Conservation (phyloP, 2,329 filamentous ascomycete genomes). For the Talaromyces sp. region DNA sequence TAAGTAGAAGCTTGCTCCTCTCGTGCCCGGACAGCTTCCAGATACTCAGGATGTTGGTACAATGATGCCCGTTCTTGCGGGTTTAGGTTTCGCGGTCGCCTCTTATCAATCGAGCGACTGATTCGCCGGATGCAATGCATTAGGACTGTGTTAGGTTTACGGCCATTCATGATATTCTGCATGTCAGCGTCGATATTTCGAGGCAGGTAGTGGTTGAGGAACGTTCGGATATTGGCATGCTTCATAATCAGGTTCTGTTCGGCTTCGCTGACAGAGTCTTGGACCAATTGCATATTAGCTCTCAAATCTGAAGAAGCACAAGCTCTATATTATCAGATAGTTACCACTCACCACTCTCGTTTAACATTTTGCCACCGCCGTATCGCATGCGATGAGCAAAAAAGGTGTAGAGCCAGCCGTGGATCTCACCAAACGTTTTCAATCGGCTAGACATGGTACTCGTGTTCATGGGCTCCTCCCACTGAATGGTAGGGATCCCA, state of each 20-base stretch:
- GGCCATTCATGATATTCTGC: slow-evolving; percentile 18
- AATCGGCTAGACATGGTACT: too few species aligned
- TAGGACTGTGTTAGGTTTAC: slow-evolving; percentile 17
- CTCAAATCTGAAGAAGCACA: too few species aligned
- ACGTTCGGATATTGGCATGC: slow-evolving; percentile 15
- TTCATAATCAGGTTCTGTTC: slow-evolving; percentile 29
- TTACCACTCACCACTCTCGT: background rate
- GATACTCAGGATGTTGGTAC: slow-evolving; percentile 17
- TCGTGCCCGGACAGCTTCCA: slow-evolving; percentile 10
- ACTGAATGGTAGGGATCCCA: too few species aligned
- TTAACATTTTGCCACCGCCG: background rate
- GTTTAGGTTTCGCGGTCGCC: slow-evolving; percentile 18
- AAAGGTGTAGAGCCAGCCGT: background rate
- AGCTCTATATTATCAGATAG: background rate
- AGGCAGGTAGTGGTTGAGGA: slow-evolving; percentile 19
- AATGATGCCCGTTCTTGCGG: slow-evolving; percentile 18
- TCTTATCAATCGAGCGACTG: slow-evolving; percentile 19
- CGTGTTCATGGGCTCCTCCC: too few species aligned
- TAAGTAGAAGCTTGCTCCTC: background rate
- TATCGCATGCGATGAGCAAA: slow-evolving; percentile 4
- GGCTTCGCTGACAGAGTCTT: slow-evolving; percentile 21
- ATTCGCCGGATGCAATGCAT: slow-evolving; percentile 20
- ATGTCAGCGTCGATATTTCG: slow-evolving; percentile 14
- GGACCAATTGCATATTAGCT: too few species aligned
- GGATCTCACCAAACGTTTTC: background rate